Evolutionary conservation across 129 eudicot species (phyloP).

Genomic region (Saposhnikovia divaricata): DNA sequence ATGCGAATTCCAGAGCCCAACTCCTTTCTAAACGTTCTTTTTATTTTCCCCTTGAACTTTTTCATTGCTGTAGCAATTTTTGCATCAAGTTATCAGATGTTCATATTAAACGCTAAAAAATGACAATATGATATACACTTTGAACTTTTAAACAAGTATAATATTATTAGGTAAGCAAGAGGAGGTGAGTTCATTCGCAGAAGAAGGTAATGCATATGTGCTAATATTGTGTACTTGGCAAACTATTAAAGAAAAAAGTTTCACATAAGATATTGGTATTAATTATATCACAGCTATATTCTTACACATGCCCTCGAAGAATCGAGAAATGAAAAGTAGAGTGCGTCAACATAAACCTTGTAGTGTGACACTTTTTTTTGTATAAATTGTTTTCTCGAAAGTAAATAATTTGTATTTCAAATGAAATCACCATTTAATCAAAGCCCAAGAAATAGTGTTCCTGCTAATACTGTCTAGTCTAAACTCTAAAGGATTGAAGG

Average conservation of each 20-base stretch:
- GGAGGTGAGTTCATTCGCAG: neutral
- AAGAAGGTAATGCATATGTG: too few relatives aligned
- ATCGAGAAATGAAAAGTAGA: neutral
- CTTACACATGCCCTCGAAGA: neutral
- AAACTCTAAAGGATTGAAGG: too few relatives aligned
- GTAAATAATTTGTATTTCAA: too few relatives aligned
- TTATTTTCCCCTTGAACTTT: neutral
- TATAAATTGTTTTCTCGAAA: too few relatives aligned
- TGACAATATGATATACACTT: neutral
- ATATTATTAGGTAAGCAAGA: neutral
- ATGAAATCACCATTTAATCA: too few relatives aligned
- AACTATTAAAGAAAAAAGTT: too few relatives aligned
- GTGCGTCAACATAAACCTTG: neutral
- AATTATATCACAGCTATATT: neutral
- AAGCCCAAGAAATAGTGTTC: too few relatives aligned
- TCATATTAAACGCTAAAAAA: neutral
- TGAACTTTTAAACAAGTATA: neutral
- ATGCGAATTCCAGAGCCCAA: conserved; percentile 14
- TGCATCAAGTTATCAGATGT: neutral
- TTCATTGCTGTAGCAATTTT: neutral
- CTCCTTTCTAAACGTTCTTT: neutral
- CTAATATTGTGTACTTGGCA: too few relatives aligned
- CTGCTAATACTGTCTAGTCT: too few relatives aligned
- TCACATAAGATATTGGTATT: neutral
- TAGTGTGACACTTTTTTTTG: too few relatives aligned